Conservation (phyloP, 2,329 filamentous ascomycete genomes). For the Venturia asperata region DNA sequence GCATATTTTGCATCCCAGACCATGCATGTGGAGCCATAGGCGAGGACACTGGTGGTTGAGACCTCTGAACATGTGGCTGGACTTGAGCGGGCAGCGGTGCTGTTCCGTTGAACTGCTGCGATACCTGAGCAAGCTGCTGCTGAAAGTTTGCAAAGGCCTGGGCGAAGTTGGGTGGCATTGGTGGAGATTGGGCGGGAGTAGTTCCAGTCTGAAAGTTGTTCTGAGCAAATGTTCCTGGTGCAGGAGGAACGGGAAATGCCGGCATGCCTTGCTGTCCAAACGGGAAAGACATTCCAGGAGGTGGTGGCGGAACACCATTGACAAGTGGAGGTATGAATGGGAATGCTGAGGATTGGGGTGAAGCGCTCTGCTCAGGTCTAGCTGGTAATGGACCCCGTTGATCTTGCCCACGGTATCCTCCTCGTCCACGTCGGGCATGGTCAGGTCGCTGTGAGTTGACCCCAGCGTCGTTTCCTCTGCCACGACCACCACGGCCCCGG, state of each 20-base stretch:
- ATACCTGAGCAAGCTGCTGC: not conserved
- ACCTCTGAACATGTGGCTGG: not conserved
- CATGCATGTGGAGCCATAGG: not conserved
- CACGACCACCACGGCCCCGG: not conserved
- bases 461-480: conserved; percentile 10
- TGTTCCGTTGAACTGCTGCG: not conserved
- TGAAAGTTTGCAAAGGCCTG: not conserved
- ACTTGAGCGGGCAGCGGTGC: not conserved
- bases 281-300: not conserved
- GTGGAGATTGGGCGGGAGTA: not conserved
- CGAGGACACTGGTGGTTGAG: not conserved
- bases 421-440: conserved; percentile 11
- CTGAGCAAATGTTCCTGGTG: not conserved
- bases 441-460: not conserved
- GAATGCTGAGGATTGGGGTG: not conserved
- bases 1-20: not conserved
- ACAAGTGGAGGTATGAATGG: conserved; percentile 3
- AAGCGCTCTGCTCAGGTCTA: conserved; percentile 7
- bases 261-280: conserved; percentile 6
- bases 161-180: not conserved
- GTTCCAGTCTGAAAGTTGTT: conserved; percentile 3
- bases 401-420: conserved; percentile 1
- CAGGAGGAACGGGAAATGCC: not conserved
- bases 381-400: not conserved
- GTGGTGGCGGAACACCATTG: not conserved